These are phyloP conservation scores for Pseudoscleropodium purum DNA, from an alignment of 225 moss, liverwort and hornwort genomes.

Conservation along the genomic window DNA sequence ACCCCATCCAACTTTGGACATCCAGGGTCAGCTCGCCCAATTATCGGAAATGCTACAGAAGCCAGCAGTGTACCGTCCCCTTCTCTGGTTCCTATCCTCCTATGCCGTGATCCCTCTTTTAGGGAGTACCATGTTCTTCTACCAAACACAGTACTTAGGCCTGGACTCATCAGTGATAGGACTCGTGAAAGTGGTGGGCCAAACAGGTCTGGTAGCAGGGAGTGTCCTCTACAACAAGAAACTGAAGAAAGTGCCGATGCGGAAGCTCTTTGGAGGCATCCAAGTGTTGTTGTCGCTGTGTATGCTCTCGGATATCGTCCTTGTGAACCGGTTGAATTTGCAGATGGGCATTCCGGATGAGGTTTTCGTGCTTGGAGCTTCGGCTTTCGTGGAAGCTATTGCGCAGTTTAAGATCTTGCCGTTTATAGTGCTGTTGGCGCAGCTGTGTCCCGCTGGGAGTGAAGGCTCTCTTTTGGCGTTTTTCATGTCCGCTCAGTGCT, in stretches of 20 bases:
- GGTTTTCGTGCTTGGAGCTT: conserved; percentile 52
- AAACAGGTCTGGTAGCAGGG: conserved; percentile 53
- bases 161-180: conserved; percentile 61
- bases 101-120: conserved; percentile 65
- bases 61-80: conserved; percentile 33
- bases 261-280: conserved; percentile 52
- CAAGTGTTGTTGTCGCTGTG: conserved; percentile 59
- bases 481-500: conserved; percentile 67
- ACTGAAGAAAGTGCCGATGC: conserved; percentile 46
- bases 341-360: conserved; percentile 57
- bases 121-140: conserved; percentile 75
- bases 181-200: conserved; percentile 69
- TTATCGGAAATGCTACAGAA: conserved; percentile 35
- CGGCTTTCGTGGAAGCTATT: conserved; percentile 63
- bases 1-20: background rate
- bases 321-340: conserved; percentile 65
- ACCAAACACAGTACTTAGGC: conserved; percentile 53
- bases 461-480: conserved; percentile 75
- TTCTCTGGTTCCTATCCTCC: conserved; percentile 76
- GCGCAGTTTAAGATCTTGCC: conserved; percentile 79
- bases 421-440: conserved; percentile 54
- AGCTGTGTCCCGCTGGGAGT: conserved; percentile 58
- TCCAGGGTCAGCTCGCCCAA: conserved; percentile 28
- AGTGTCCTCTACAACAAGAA: conserved; percentile 48
- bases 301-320: conserved; percentile 69